Evolutionary conservation across 1,139 yeast genomes (phyloP).

Genomic region (Candida anutae): DNA sequence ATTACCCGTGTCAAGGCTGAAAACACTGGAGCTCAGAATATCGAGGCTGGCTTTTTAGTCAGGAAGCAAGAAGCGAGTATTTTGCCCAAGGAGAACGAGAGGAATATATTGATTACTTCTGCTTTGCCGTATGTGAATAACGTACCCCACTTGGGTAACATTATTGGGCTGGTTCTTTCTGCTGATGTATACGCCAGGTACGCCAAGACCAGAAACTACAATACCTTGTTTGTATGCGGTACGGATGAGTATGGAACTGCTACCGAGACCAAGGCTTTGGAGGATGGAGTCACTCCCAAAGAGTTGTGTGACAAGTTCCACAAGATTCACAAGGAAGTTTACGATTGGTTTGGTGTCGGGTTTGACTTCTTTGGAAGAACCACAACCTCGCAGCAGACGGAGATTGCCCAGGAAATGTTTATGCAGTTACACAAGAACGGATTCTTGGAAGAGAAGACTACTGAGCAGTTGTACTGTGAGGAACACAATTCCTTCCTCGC

Average conservation of each 20-base stretch:
- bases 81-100: slow-evolving; percentile 58
- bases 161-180: slow-evolving; percentile 86
- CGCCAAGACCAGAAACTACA: slow-evolving; percentile 82
- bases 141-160: slow-evolving; percentile 97
- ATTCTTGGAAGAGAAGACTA: slow-evolving; percentile 76
- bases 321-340: slow-evolving; percentile 77
- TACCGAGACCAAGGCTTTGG: slow-evolving; percentile 95
- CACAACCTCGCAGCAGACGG: slow-evolving; percentile 85
- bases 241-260: slow-evolving; percentile 99
- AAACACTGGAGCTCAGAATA: slow-evolving; percentile 51
- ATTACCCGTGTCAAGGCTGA: slow-evolving; percentile 35
- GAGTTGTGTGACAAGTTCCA: slow-evolving; percentile 88
- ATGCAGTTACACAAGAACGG: slow-evolving; percentile 65
- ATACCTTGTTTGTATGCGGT: slow-evolving; percentile 84
- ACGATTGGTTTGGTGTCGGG: slow-evolving; percentile 94
- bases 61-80: slow-evolving; percentile 26
- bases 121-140: slow-evolving; percentile 97
- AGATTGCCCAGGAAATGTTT: slow-evolving; percentile 91
- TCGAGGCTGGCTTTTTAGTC: slow-evolving; percentile 35
- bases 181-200: slow-evolving; percentile 94
- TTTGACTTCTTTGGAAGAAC: slow-evolving; percentile 97
- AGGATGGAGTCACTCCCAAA: slow-evolving; percentile 81
- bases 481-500: slow-evolving; percentile 87
- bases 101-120: slow-evolving; percentile 83
- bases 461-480: slow-evolving; percentile 87